Evolutionary conservation across 306 rosid species (phyloP).

Genomic region (Prunus fruticosa): DNA sequence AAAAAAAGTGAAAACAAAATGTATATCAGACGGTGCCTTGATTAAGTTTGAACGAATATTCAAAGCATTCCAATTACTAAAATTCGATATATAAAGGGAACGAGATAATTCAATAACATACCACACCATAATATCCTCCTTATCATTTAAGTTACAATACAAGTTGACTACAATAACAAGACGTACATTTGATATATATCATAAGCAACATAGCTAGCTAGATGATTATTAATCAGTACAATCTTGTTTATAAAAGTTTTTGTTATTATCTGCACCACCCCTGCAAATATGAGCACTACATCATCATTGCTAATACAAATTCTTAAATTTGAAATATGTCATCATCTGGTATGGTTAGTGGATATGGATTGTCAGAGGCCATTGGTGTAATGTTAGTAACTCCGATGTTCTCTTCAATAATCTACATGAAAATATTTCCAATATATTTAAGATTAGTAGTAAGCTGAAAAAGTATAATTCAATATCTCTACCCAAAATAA

Average conservation of each 20-base stretch:
- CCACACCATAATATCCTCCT: too few relatives aligned
- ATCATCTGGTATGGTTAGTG: slow-evolving; percentile 9
- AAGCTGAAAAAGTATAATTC: not conserved
- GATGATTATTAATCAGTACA: not conserved
- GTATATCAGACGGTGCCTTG: too few relatives aligned
- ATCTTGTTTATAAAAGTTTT: not conserved
- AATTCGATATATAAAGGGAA: too few relatives aligned
- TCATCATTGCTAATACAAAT: not conserved
- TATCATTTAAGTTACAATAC: too few relatives aligned
- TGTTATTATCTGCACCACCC: not conserved
- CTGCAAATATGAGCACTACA: not conserved
- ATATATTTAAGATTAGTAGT: not conserved
- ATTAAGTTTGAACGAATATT: too few relatives aligned
- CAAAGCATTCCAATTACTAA: too few relatives aligned
- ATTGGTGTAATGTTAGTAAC: not conserved
- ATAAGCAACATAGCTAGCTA: not conserved
- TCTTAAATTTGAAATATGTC: slow-evolving; percentile 7
- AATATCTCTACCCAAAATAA: too few relatives aligned
- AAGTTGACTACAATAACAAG: too few relatives aligned
- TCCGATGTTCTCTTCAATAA: slow-evolving; percentile 9
- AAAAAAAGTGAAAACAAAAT: too few relatives aligned
- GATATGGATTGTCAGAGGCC: slow-evolving; percentile 6
- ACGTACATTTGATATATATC: not conserved
- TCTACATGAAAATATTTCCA: slow-evolving; percentile 2
- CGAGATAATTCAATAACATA: too few relatives aligned